Evolutionary conservation across 2,329 filamentous ascomycete genomes (phyloP), one percentile per base, ranked within the genome.

Genomic region (Colletotrichum cordylinicola): DNA sequence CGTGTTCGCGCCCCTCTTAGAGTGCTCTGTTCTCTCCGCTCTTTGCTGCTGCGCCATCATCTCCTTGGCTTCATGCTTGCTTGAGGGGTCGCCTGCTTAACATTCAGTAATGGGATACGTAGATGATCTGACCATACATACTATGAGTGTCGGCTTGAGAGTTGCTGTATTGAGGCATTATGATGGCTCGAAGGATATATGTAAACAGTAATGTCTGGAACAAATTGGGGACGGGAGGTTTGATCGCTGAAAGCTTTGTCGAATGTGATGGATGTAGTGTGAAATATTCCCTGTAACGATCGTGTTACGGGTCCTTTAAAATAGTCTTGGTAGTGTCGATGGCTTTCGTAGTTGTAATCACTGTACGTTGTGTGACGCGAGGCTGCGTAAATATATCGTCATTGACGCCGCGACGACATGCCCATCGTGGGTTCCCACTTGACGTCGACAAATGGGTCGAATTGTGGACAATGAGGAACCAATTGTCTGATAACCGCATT

Each of bases 1-100:
- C 6, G 56, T 73, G 65, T 73, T 73, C 7, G 71, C 71, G n/a
- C 71, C 71, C 1, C 56, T 69, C 56, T 73, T 73, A 7, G 71
- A 73, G 65, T 69, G 65, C 31, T 73, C 71, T 6, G 12, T 70
- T 55, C 65, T 73, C 39, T 73, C 39, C 39, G 64, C 39, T 4
- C 39, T 37, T 15, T 61, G 31, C 39, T 73, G 56, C 24, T 73
- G 35, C 5, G 65, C 55, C 21, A 73, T 73, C 35, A 64, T 60
- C 39, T 73, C 37, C 31, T 43, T 73, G 9, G 56, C 65, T 24
- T 73, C 65, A 10, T 60, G 31, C 18, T 73, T 64, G 56, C 71
- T 70, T 21, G 65, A 39, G 16, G 71, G 65, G 24, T 69, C 65
- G 24, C 56, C 71, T 73, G 24, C 55, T 24, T 13, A 4, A 21